phyloP scores from a whole-genome alignment of 2,329 filamentous ascomycete genomes.

The Pseudogymnoascus sp. region DNA sequence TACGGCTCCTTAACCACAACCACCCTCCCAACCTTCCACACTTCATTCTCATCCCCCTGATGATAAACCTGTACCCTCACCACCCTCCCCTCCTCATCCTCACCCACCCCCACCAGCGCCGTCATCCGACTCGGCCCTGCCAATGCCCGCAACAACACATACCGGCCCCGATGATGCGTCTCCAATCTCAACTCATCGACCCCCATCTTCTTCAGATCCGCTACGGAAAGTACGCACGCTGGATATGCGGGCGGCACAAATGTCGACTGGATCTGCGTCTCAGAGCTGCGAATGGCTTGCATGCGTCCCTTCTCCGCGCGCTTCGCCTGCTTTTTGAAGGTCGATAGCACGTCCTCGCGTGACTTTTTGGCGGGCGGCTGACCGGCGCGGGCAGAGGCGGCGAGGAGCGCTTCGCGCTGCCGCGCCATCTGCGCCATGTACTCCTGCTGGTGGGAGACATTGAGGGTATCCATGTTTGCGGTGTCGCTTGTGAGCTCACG shows the following conservation, averaged over 20 bases:
- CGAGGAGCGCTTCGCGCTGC: constrained; percentile 1
- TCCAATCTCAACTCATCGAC: constrained; percentile 28
- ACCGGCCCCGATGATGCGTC: constrained; percentile 33
- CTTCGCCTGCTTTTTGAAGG: neutral
- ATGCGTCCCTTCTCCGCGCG: neutral
- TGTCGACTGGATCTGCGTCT: neutral
- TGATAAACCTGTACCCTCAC: constrained; percentile 34
- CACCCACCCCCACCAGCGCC: constrained; percentile 24
- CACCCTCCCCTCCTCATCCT: constrained; percentile 19
- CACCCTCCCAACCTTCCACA: constrained; percentile 28
- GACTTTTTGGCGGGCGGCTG: neutral
- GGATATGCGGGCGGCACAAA: constrained; percentile 12
- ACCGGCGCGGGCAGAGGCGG: neutral
- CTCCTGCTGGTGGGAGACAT: neutral
- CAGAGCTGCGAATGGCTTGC: neutral
- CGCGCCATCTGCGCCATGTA: constrained; percentile 1
- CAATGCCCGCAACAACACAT: constrained; percentile 21
- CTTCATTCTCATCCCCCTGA: constrained; percentile 32
- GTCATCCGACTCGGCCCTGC: constrained; percentile 21
- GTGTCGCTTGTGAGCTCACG: neutral
- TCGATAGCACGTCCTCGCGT: neutral
- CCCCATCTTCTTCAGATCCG: constrained; percentile 18
- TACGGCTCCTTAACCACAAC: constrained; percentile 46
- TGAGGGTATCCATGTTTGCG: constrained; percentile 1
- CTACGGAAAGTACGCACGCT: constrained; percentile 11